phyloP scores from a whole-genome alignment of 371 early-diverging fungal genomes.

The Capillidium rhysosporum region DNA sequence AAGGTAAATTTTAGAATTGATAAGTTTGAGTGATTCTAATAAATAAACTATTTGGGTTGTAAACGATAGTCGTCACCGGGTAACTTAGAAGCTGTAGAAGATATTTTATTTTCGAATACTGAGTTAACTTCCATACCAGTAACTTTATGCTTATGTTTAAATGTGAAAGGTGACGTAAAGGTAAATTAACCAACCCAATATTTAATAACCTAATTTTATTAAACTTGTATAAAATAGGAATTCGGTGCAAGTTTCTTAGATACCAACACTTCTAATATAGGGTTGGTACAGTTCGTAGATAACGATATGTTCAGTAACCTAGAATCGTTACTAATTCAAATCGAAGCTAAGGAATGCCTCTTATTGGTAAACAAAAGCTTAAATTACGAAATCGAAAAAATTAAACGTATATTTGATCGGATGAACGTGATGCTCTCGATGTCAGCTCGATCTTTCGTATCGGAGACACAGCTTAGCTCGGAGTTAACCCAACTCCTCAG shows the following conservation, averaged over 20 bases:
- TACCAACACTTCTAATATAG: constrained; percentile 51
- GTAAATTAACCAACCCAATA: neutral
- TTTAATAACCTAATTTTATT: neutral
- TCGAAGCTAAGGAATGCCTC: constrained; percentile 81
- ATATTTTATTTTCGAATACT: constrained; percentile 50
- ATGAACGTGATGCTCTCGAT: constrained; percentile 58
- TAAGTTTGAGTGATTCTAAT: neutral
- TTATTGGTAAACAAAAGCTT: constrained; percentile 21
- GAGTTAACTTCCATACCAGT: constrained; percentile 58
- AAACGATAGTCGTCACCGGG: constrained; percentile 67
- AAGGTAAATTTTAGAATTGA: neutral
- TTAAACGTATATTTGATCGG: constrained; percentile 40
- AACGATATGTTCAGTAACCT: constrained; percentile 80
- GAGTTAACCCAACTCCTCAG: neutral
- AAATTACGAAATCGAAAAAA: constrained; percentile 44
- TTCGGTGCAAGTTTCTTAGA: constrained; percentile 81
- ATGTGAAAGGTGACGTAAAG: constrained; percentile 14
- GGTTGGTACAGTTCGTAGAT: constrained; percentile 76
- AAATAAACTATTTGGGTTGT: neutral
- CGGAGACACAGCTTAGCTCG: neutral
- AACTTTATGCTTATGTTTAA: constrained; percentile 42
- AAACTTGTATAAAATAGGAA: constrained; percentile 17
- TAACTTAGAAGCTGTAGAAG: constrained; percentile 75
- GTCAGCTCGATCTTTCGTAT: constrained; percentile 21
- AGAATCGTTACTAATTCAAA: constrained; percentile 78